Evolutionary conservation across 805 yeast genomes (phyloP).

Genomic region (Yamadazyma olivae): DNA sequence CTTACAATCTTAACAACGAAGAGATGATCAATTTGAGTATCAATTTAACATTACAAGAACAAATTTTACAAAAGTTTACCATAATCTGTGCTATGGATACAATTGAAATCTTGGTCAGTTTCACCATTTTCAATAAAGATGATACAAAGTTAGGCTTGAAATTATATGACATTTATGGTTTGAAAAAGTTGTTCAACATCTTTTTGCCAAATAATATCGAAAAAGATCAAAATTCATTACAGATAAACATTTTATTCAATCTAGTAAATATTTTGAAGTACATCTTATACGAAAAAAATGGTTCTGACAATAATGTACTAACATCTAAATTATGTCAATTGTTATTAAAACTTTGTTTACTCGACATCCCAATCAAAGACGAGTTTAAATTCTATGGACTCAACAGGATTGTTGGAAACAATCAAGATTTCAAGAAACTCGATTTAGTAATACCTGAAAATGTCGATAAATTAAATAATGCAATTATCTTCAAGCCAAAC

Average conservation of each 20-base stretch:
- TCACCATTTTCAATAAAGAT: slow-evolving; percentile 3
- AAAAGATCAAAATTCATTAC: slow-evolving; percentile 32
- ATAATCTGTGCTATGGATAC: slow-evolving; percentile 54
- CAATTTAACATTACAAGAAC: slow-evolving; percentile 10
- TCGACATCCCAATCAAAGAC: slow-evolving; percentile 37
- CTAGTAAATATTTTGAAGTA: slow-evolving; percentile 51
- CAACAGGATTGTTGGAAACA: slow-evolving; percentile 53
- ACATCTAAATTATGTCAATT: slow-evolving; percentile 19
- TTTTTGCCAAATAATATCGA: slow-evolving; percentile 51
- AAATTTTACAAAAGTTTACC: slow-evolving; percentile 44
- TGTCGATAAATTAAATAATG: slow-evolving; percentile 19
- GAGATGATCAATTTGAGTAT: slow-evolving; percentile 18
- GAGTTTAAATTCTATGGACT: slow-evolving; percentile 52
- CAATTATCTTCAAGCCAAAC: slow-evolving; percentile 22
- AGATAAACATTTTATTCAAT: slow-evolving; percentile 49
- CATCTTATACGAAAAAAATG: slow-evolving; percentile 30
- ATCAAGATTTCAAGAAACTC: slow-evolving; percentile 39
- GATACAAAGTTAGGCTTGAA: slow-evolving; percentile 1
- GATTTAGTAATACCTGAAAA: slow-evolving; percentile 39
- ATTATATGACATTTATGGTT: slow-evolving; percentile 3
- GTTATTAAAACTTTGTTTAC: slow-evolving; percentile 33
- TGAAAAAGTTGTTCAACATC: slow-evolving; percentile 25
- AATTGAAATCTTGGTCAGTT: slow-evolving; percentile 43
- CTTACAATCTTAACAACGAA: slow-evolving; percentile 12
- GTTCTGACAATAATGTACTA: slow-evolving; percentile 2